These are phyloP conservation scores for Psidium friedrichsthalianum DNA, from an alignment of 345 rosid genomes.

Conservation along the genomic window DNA sequence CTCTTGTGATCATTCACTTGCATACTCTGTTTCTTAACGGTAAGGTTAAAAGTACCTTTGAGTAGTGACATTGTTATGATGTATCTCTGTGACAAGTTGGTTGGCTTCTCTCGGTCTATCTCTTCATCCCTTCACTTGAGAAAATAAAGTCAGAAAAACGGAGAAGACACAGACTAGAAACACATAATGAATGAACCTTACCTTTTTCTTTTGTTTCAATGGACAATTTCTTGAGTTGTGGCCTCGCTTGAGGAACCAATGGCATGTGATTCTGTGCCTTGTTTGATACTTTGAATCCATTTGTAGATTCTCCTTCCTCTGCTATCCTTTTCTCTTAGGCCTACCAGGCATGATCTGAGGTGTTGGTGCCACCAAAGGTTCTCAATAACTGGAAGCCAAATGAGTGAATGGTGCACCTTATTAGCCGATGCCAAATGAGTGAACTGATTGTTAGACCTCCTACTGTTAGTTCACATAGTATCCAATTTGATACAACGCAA, in stretches of 20 bases:
- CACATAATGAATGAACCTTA: neutral
- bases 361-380: neutral
- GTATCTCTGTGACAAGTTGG: fast-evolving
- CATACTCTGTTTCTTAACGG: too few species aligned
- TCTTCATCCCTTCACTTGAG: neutral
- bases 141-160: neutral
- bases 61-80: neutral
- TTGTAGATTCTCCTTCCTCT: neutral
- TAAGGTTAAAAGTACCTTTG: too few species aligned
- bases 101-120: neutral
- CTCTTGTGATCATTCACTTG: fast-evolving
- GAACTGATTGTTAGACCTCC: too few species aligned
- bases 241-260: neutral
- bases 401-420: too few species aligned
- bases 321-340: neutral
- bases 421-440: too few species aligned
- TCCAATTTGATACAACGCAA: too few species aligned
- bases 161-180: neutral
- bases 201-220: neutral
- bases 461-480: too few species aligned
- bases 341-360: neutral
- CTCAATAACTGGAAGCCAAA: too few species aligned
- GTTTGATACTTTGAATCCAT: neutral
- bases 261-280: neutral
- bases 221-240: neutral